Evolutionary conservation across 768 basidiomycete species (phyloP).

Genomic region (Mycena chlorophos): DNA sequence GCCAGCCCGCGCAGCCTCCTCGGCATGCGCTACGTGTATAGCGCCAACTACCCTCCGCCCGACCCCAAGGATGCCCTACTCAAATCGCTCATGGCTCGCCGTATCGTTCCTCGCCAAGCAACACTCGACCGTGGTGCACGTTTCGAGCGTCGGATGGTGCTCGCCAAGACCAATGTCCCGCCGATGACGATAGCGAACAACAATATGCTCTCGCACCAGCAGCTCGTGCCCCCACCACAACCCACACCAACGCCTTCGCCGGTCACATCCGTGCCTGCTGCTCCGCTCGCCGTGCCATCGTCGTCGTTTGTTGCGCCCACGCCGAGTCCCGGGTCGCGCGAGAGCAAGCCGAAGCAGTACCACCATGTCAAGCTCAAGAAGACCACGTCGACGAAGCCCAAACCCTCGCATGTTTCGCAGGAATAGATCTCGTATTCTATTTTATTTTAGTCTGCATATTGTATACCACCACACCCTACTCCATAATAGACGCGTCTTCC

Average conservation of each 20-base stretch:
- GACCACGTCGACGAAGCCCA: neutral
- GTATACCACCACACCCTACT: neutral
- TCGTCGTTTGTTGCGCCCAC: neutral
- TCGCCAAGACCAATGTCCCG: slow-evolving; percentile 7
- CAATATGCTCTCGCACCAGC: slow-evolving; percentile 18
- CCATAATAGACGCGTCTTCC: neutral
- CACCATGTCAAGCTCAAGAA: slow-evolving; percentile 3
- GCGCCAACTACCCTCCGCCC: slow-evolving; percentile 10
- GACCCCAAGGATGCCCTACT: neutral
- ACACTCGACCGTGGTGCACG: slow-evolving; percentile 15
- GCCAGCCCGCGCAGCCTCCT: slow-evolving; percentile 27
- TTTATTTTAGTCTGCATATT: neutral
- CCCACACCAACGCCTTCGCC: neutral
- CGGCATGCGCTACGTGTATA: slow-evolving; percentile 20
- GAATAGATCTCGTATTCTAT: neutral
- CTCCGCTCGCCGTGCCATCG: neutral
- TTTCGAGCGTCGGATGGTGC: slow-evolving; percentile 2
- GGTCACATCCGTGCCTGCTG: neutral
- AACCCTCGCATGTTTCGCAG: neutral
- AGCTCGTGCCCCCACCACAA: neutral
- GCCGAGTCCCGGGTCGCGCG: neutral
- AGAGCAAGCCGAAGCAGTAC: neutral
- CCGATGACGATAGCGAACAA: slow-evolving; percentile 2
- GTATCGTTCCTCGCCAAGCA: neutral
- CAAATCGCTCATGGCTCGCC: neutral